Base-by-base conservation (phyloP, 2,329 filamentous ascomycete species). In the Seiridium cupressi region DNA sequence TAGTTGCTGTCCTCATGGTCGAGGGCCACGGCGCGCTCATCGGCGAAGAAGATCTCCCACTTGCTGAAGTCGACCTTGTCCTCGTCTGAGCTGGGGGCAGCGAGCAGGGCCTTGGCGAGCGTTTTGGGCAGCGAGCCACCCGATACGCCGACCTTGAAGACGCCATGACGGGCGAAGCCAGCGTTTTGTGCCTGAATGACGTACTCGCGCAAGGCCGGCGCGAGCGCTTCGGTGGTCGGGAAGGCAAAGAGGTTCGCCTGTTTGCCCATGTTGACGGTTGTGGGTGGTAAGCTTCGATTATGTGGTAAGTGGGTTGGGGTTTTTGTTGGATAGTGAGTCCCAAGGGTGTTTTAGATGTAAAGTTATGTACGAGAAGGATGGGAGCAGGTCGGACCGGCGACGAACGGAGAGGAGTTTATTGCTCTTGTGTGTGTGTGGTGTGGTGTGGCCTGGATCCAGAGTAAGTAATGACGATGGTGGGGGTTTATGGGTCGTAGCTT, bases 1-100 rank as follows among this genome's bases (percentile, higher is more conserved):
- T 97, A 97, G 80, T 98, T 99, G 80, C 93, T 97, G 80, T 99
- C 94, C 66, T 87, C 84, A 78, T 98, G 90, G 75, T 95, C 89
- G 67, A 97, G 88, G 31, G 95, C 91, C 57, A 98, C 95, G 68
- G 92, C 92, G 71, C 95, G 91, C 83, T 99, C 95, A 74, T 99
- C 95, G 72, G 94, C 94, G 77, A 97, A 98, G 84, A 98, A 99
- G 72, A 99, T 92, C 71, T 98, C 91, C 95, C 95, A 99, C 76
- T 91, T 92, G 73, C 84, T 81, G 77, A 96, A 97, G 69, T 90
- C 82, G 66, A 93, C 77, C 3, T 79, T 83, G 72, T 93, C 91
- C 60, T 88, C 73, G 47, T 77, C 72, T 8, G 76, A 79, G 31
- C 75, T 71, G 36, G 77, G 77, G 66, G 71, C 78, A 68, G 85